Base-by-base conservation (phyloP, 1,284 basidiomycete species). In the Gymnopus androsaceus region DNA sequence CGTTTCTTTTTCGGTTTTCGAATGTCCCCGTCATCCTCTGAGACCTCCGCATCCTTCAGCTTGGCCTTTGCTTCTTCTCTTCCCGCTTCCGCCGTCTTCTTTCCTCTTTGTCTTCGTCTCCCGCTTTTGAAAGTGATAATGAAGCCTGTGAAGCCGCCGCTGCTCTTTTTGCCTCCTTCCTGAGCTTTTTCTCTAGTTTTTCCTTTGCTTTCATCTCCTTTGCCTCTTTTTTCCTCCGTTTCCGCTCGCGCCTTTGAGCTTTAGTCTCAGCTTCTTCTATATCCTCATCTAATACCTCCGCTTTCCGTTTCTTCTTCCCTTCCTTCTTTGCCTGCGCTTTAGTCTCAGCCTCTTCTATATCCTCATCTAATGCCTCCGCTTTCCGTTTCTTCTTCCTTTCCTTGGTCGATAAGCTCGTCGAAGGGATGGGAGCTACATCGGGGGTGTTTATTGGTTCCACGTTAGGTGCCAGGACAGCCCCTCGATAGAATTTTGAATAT, bases 401-500 rank as follows among this genome's bases (percentile, higher is more conserved):
- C 40, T 7, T 7, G 19, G 14, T 28, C 48, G 36, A 50, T 9
- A 50, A 3, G 7, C 14, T 38, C 7, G 6, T 36, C 17, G 25
- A 15, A n/a, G 27, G n/a, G 4, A n/a, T 4, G n/a, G 15, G 12
- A n/a, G 14, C 5, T 12, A 14, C 15, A 46, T 25, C 27, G n/a
- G 17, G 17, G n/a, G 15, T 30, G n/a, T 31, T 12, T 8, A 4
- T 46, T 3, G 27, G 12, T 19, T 56, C 47, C 11, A 19, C 15
- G 12, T 83, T 78, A 9, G 81, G 77, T 5, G 79, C 77, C 48
- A 88, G 67, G 36, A 87, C 71, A 33, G 89, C 80, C 0, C 93
- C 93, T 21, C 88, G 81, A 65, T 90, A 88, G 69, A 96, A 96
- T 52, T 80, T 78, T 2, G 90, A 80, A 68, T 96, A 96, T 1